Percentiles rank a stretch among this genome's conserved stretches.
Evolutionary conservation across 768 basidiomycete species (phyloP).

Genomic region (Amanita jacksonii): DNA sequence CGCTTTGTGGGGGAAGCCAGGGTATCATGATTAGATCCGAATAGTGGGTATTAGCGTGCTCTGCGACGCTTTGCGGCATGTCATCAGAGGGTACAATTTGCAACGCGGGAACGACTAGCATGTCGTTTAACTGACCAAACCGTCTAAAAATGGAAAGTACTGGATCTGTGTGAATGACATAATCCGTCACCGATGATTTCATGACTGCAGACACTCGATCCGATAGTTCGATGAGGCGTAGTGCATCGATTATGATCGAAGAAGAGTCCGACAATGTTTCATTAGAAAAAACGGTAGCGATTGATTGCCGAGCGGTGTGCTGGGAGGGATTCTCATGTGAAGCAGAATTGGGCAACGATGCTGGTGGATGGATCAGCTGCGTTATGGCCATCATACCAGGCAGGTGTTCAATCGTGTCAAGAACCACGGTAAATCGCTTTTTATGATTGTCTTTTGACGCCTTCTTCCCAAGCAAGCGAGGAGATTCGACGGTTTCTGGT

Average conservation of each 20-base stretch:
- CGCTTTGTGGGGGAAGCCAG: conserved; percentile 49
- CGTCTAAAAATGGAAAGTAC: conserved; percentile 65
- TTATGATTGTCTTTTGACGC: conserved; percentile 18
- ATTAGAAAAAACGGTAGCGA: background rate
- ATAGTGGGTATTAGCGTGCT: conserved; percentile 47
- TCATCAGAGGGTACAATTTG: conserved; percentile 73
- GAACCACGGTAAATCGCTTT: conserved; percentile 69
- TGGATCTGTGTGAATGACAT: conserved; percentile 63
- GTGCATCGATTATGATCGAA: conserved; percentile 35
- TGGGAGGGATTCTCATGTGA: conserved; percentile 9
- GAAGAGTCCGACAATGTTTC: background rate
- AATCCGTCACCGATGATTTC: conserved; percentile 65
- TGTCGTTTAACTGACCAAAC: conserved; percentile 63
- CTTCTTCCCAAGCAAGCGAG: background rate
- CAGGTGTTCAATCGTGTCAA: conserved; percentile 86
- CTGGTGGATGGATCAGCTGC: conserved; percentile 57
- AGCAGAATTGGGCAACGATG: conserved; percentile 11
- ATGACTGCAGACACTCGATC: conserved; percentile 87
- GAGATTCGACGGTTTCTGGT: background rate
- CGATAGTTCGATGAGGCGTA: conserved; percentile 79
- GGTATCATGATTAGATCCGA: conserved; percentile 78
- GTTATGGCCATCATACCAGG: conserved; percentile 86
- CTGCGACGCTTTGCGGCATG: conserved; percentile 56
- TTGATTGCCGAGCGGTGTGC: background rate
- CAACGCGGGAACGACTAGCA: conserved; percentile 55